These are phyloP conservation scores for Alternaria arborescens DNA, from an alignment of 2,329 filamentous ascomycete species.

Conservation along the genomic window DNA sequence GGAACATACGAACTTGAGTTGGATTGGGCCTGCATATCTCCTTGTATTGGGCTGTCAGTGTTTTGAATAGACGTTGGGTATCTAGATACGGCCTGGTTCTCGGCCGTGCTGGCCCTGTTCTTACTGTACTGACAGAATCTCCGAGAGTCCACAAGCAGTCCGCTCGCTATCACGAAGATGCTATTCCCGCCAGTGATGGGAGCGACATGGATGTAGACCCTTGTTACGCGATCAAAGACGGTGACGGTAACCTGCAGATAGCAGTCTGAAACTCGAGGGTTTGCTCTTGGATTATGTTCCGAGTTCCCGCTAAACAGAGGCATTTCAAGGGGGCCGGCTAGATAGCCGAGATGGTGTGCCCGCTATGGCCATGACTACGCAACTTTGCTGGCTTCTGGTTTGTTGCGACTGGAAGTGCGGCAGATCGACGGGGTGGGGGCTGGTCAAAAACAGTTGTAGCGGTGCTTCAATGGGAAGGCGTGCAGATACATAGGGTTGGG, in stretches of 20 bases:
- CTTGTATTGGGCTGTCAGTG: not conserved
- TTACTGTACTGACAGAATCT: not conserved
- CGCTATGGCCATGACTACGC: constrained; percentile 11
- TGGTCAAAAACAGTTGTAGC: constrained; percentile 12
- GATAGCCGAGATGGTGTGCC: constrained; percentile 24
- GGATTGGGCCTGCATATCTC: not conserved
- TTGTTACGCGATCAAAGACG: not conserved
- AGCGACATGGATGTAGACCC: not conserved
- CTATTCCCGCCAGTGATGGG: not conserved
- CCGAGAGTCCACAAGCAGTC: not conserved
- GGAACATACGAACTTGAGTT: not conserved
- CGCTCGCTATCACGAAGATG: not conserved
- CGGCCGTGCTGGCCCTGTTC: not conserved
- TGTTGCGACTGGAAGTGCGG: constrained; percentile 16
- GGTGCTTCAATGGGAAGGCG: constrained; percentile 1
- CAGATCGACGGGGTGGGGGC: constrained; percentile 17
- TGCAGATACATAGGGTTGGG: constrained; percentile 15
- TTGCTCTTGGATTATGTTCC: constrained; percentile 5
- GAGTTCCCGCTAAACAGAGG: constrained; percentile 1
- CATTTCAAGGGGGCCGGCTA: constrained; percentile 16
- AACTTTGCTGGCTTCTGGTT: constrained; percentile 12
- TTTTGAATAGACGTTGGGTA: not conserved
- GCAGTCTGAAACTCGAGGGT: constrained; percentile 2
- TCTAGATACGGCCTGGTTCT: not conserved
- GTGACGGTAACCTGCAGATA: constrained; percentile 3